These are phyloP conservation scores for Vicia sativa DNA, from an alignment of 306 rosid genomes.

Conservation along the genomic window DNA sequence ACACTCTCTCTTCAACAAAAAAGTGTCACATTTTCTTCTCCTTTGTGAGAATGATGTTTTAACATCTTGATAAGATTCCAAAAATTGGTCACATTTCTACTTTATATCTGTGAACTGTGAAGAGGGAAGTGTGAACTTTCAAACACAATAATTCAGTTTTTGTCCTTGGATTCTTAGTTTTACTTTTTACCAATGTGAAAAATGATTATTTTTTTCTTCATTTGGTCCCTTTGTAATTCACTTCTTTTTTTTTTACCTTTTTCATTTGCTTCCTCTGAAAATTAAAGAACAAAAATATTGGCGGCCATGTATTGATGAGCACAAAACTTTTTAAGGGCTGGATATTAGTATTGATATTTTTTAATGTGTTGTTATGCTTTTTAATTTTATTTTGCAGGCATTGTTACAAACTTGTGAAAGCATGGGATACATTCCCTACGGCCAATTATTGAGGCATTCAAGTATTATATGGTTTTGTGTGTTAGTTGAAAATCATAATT, in stretches of 20 bases:
- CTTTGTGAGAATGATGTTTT: constrained; percentile 56
- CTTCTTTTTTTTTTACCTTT: constrained; percentile 32
- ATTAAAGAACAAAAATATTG: constrained; percentile 14
- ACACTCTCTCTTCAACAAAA: constrained; percentile 15
- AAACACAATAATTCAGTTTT: constrained; percentile 53
- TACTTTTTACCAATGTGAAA: constrained; percentile 42
- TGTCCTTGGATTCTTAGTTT: constrained; percentile 48
- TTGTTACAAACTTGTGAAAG: too few species aligned
- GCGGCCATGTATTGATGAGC: neutral
- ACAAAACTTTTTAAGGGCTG: too few species aligned
- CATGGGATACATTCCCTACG: too few species aligned
- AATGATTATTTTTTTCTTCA: constrained; percentile 23
- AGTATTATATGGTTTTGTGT: too few species aligned
- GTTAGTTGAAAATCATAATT: too few species aligned
- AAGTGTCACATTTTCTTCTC: constrained; percentile 38
- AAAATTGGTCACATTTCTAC: constrained; percentile 38
- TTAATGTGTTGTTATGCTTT: too few species aligned
- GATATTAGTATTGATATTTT: too few species aligned
- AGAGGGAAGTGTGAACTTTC: constrained; percentile 33
- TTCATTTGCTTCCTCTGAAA: neutral
- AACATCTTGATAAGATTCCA: constrained; percentile 57
- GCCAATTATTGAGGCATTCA: too few species aligned
- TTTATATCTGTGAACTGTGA: constrained; percentile 42
- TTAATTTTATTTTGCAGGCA: too few species aligned
- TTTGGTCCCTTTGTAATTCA: constrained; percentile 24